These are phyloP conservation scores for Gaeumannomyces sp. DNA, from an alignment of 2,329 filamentous ascomycete genomes.

Conservation along the genomic window DNA sequence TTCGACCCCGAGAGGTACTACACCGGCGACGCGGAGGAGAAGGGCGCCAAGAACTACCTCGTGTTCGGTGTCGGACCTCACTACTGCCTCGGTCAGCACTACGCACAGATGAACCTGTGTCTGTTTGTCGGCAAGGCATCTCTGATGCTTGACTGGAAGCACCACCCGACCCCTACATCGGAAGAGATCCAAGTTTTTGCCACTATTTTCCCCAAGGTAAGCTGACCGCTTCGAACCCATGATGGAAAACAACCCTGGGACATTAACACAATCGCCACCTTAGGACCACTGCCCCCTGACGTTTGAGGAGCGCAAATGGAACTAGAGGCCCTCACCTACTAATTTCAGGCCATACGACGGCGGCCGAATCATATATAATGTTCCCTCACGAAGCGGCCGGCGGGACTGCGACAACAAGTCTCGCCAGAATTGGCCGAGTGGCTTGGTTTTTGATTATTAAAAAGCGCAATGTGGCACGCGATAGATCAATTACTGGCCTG, in stretches of 20 bases:
- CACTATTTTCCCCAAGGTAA: slow-evolving; percentile 92
- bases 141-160: slow-evolving; percentile 81
- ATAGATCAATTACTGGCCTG: background rate
- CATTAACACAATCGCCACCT: slow-evolving; percentile 19
- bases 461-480: background rate
- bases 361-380: background rate
- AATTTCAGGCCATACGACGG: background rate
- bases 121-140: slow-evolving; percentile 87
- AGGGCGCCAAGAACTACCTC: slow-evolving; percentile 86
- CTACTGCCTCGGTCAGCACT: slow-evolving; percentile 92
- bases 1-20: slow-evolving; percentile 93
- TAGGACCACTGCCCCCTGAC: slow-evolving; percentile 80
- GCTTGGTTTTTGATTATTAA: background rate
- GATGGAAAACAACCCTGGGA: background rate
- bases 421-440: background rate
- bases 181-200: slow-evolving; percentile 99
- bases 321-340: background rate
- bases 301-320: slow-evolving; percentile 52
- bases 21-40: slow-evolving; percentile 78
- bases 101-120: slow-evolving; percentile 83
- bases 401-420: background rate
- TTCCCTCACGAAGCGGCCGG: background rate
- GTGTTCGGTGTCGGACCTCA: slow-evolving; percentile 95
- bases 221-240: slow-evolving; percentile 25
- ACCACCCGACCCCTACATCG: slow-evolving; percentile 73